These are phyloP conservation scores for Isatis lusitanica DNA, from an alignment of 441 rosid genomes.

Conservation along the genomic window DNA sequence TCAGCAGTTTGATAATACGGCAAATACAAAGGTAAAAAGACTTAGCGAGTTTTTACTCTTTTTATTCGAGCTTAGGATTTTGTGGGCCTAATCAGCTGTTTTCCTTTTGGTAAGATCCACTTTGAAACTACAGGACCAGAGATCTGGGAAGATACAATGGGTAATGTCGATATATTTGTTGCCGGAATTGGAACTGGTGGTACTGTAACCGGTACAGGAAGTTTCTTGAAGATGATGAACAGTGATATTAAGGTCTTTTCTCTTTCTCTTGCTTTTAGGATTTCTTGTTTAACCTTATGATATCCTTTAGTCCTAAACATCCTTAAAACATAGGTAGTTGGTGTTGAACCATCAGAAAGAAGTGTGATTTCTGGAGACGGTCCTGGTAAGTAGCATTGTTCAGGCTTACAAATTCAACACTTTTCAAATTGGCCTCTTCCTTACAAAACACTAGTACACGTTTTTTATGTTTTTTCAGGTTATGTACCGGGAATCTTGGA, in stretches of 20 bases:
- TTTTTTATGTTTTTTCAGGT: conserved; percentile 42
- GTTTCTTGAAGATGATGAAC: conserved; percentile 81
- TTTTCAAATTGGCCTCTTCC: not conserved
- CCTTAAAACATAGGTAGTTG: conserved; percentile 56
- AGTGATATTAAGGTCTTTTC: conserved; percentile 55
- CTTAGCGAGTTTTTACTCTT: not conserved
- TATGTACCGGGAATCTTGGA: conserved; percentile 76
- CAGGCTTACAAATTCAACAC: conserved; percentile 9
- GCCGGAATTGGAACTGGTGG: conserved; percentile 95
- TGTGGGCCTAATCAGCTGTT: conserved; percentile 10
- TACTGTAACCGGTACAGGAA: conserved; percentile 79
- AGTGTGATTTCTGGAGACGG: conserved; percentile 85
- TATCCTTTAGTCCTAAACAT: not conserved
- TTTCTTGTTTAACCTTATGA: conserved; percentile 10
- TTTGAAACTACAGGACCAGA: conserved; percentile 94
- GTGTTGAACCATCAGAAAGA: conserved; percentile 94
- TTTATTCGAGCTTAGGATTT: not conserved
- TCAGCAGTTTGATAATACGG: conserved; percentile 76
- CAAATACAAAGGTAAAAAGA: conserved; percentile 59
- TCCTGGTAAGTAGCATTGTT: conserved; percentile 48
- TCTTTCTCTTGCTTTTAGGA: conserved; percentile 3
- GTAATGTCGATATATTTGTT: conserved; percentile 70
- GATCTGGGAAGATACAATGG: conserved; percentile 91
- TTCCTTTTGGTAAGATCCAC: conserved; percentile 59
- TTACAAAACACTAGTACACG: conserved; percentile 17